These are phyloP conservation scores for Aspergillus piperis DNA, from an alignment of 2,329 filamentous ascomycete species.

Conservation along the genomic window DNA sequence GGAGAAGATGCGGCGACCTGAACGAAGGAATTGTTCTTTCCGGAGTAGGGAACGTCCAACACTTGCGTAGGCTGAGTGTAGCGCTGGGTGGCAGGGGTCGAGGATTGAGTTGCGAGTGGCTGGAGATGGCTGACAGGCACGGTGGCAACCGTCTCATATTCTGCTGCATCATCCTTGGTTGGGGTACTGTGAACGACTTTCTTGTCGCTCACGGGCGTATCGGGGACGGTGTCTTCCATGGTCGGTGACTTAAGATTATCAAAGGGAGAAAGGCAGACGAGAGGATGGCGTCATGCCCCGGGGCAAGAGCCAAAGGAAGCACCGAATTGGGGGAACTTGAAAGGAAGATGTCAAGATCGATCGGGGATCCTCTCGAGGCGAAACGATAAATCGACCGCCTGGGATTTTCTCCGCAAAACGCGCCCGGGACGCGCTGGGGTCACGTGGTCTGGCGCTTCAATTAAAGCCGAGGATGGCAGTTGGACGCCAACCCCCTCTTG, in stretches of 20 bases:
- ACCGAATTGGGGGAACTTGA: not conserved
- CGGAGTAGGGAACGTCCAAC: slow-evolving; percentile 47
- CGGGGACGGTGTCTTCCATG: slow-evolving; percentile 45
- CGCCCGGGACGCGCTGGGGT: slow-evolving; percentile 23
- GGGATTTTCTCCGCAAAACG: slow-evolving; percentile 22
- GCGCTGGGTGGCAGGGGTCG: slow-evolving; percentile 52
- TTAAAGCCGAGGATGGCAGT: slow-evolving; percentile 18
- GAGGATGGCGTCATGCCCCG: slow-evolving; percentile 4
- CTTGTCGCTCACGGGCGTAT: slow-evolving; percentile 43
- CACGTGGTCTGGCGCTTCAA: slow-evolving; percentile 28
- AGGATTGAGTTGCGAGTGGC: slow-evolving; percentile 33
- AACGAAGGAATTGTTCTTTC: slow-evolving; percentile 51
- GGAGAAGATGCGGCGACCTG: slow-evolving; percentile 93
- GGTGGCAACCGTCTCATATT: slow-evolving; percentile 53
- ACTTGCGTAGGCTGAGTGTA: slow-evolving; percentile 65
- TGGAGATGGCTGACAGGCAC: slow-evolving; percentile 40
- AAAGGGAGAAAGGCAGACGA: not conserved
- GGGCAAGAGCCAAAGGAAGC: slow-evolving; percentile 5
- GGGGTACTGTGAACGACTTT: slow-evolving; percentile 33
- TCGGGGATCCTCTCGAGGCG: not conserved
- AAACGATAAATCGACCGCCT: slow-evolving; percentile 10
- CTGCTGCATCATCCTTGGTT: slow-evolving; percentile 36
- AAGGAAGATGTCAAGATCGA: not conserved
- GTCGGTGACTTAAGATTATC: not conserved
- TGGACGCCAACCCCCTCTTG: not conserved